Evolutionary conservation across 371 early-diverging fungal genomes (phyloP), one percentile per base, ranked within the genome.

Genomic region (Lichtheimia ramosa): DNA sequence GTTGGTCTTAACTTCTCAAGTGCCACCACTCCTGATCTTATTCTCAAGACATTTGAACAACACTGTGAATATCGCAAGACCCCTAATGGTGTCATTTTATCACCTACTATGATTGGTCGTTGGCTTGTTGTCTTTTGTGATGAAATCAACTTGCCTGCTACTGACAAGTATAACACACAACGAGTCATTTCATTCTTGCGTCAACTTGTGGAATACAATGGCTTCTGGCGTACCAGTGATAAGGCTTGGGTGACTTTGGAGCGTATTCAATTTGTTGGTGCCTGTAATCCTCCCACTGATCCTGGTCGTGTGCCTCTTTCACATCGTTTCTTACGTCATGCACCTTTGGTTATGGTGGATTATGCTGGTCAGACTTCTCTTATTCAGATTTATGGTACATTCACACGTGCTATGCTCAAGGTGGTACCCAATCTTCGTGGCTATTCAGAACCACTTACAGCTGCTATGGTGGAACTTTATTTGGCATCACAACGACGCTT

Each of bases 281-380:
- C 99, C 14, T 98, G 99, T 82, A 99, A 99, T 64, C 99, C 99
- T 51, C 99, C 99, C 1, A 98, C 98, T 0, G 99, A 99, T 77
- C 95, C 98, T 40, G 99, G 99, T 51, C 95, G 99, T 73, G 93
- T 97, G 3, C 95, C 95, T 16, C 75, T 99, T 50, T 89, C 94
- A 40, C 95, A 91, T 60, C 88, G 99, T 70, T 98, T 97, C 90
- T 77, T 99, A 62, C 90, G 98, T 20, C 97, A 98, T 64, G 93
- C 96, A 15, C 96, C 99, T 34, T 76, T 99, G 53, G 90, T 98
- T 24, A 89, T 97, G 92, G 99, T 99, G 3, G 99, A 97, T 67
- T 99, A 99, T 71, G 98, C 99, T 24, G 96, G 96, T 55, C 91
- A 89, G 69, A 74, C 87, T 8, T 95, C 99, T 14, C 82, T 99